Percentiles rank a stretch among this genome's conserved stretches.
These are phyloP conservation scores for Phytopythium mirpurense DNA, from an alignment of 352 stramenopile species.

Conservation along the genomic window DNA sequence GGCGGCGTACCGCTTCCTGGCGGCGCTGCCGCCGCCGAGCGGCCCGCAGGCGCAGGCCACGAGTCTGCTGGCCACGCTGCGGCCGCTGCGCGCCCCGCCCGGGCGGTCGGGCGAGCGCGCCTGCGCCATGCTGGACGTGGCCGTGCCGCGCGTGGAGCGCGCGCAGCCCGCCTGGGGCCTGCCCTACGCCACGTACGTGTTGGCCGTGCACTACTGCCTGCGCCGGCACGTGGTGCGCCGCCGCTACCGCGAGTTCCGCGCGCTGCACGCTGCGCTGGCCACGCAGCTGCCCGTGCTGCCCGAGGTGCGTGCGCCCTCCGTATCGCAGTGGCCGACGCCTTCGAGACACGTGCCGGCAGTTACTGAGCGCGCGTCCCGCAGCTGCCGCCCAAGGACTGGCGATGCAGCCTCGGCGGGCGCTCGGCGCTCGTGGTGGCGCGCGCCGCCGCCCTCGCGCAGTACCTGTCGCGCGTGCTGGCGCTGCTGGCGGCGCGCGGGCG, in stretches of 20 bases:
- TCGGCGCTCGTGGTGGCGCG: conserved; percentile 17
- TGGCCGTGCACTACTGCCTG: conserved; percentile 68
- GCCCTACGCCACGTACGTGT: conserved; percentile 73
- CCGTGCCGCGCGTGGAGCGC: conserved; percentile 54
- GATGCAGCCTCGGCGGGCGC: neutral
- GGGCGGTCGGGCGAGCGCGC: conserved; percentile 26
- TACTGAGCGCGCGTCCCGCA: too few relatives aligned
- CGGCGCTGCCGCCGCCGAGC: conserved; percentile 39
- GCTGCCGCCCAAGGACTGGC: conserved; percentile 6
- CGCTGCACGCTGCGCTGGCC: conserved; percentile 36
- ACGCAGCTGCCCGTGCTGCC: conserved; percentile 46
- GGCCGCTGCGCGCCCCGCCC: conserved; percentile 25
- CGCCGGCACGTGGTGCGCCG: conserved; percentile 61
- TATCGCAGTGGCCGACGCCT: too few relatives aligned
- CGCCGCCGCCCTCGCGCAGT: conserved; percentile 26
- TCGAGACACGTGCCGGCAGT: too few relatives aligned
- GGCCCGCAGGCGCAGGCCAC: conserved; percentile 27
- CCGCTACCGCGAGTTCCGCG: conserved; percentile 57
- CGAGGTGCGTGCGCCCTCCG: conserved; percentile 13
- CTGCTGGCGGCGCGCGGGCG: conserved; percentile 44
- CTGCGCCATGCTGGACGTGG: conserved; percentile 57
- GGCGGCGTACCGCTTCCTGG: conserved; percentile 63
- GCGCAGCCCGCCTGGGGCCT: conserved; percentile 42
- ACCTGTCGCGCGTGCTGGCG: conserved; percentile 46
- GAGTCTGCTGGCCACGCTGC: conserved; percentile 33